Evolutionary conservation across 1,284 basidiomycete genomes (phyloP), one percentile per base, ranked within the genome.

Genomic region (Trichosporon sp.): DNA sequence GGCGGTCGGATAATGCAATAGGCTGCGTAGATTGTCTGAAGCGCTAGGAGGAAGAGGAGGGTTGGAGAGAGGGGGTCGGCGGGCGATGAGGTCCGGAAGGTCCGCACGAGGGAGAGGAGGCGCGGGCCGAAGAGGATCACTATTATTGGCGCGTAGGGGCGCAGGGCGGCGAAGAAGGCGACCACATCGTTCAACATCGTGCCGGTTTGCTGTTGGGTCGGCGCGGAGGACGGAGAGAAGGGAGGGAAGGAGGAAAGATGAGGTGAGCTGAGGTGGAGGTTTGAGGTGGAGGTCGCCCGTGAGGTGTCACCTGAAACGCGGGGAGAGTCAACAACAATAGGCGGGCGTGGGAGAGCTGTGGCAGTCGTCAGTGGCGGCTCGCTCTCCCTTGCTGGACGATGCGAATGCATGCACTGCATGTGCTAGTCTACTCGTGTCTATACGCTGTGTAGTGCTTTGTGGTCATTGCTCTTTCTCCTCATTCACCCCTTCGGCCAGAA

Each of bases 1-100:
- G 79, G 78, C 11, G 78, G 81, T 0, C 14, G 14, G 14, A 51
- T 10, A 2, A 54, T 21, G 1, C 14, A 19, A 51, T 67, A 67
- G 3, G 19, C 46, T 31, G 48, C 46, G 35, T 37, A 37, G 10
- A 26, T n/a, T 2, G 37, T 21, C 2, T 48, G 65, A 16, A 66
- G 32, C n/a, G n/a, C 51, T 7, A 38, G 51, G 12, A 37, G 26
- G 26, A 19, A 4, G 12, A 51, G 66, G 8, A 54, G n/a, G 7
- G 48, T 21, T 4, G 46, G 65, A 5, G 66, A 51, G 16, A 38
- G 66, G 32, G 66, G 2, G 32, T 63, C 59, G 14, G 32, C 32
- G 10, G 59, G 59, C 14, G 59, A 11, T 16, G 59, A 16, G 59
- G 31, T n/a, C 14, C 59, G 59, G 12, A 63, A 31, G 2, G 59